Evolutionary conservation across 2,329 filamentous ascomycete species (phyloP).

Genomic region (Didymellaceae sp.): DNA sequence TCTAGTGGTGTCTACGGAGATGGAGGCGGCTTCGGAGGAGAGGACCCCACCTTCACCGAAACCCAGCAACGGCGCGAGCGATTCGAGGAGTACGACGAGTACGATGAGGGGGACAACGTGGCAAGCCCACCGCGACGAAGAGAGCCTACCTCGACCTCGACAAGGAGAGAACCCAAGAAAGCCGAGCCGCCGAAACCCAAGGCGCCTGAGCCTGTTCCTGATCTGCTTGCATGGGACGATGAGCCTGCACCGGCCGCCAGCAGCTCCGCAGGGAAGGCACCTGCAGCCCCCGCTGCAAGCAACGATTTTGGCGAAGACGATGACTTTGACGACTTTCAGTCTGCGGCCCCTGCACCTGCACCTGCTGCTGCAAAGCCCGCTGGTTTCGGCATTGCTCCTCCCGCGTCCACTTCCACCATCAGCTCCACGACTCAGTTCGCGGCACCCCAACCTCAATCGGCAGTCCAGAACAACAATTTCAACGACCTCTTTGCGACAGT

Average conservation of each 20-base stretch:
- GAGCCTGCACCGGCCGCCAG: slow-evolving; percentile 65
- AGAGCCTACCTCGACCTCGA: slow-evolving; percentile 48
- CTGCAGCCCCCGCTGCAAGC: slow-evolving; percentile 46
- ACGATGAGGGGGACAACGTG: slow-evolving; percentile 72
- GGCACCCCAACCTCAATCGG: slow-evolving; percentile 84
- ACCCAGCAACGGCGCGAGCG: slow-evolving; percentile 69
- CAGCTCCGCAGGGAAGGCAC: slow-evolving; percentile 55
- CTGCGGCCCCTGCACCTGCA: slow-evolving; percentile 65
- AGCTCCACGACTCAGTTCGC: slow-evolving; percentile 74
- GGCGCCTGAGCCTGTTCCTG: slow-evolving; percentile 75
- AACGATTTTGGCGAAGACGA: slow-evolving; percentile 70
- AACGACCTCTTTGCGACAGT: slow-evolving; percentile 83
- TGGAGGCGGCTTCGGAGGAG: slow-evolving; percentile 88
- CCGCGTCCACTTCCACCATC: slow-evolving; percentile 53
- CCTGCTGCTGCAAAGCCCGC: slow-evolving; percentile 72
- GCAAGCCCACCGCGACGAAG: slow-evolving; percentile 61
- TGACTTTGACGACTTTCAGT: slow-evolving; percentile 98
- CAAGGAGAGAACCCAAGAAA: slow-evolving; percentile 62
- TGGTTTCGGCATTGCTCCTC: slow-evolving; percentile 52
- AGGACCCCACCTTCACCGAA: slow-evolving; percentile 70
- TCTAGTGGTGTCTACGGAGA: slow-evolving; percentile 88
- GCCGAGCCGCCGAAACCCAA: slow-evolving; percentile 75
- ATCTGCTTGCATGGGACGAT: slow-evolving; percentile 89
- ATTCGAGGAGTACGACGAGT: slow-evolving; percentile 98
- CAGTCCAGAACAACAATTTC: slow-evolving; percentile 78